These are phyloP conservation scores for Entomortierella parvispora DNA, from an alignment of 192 early-diverging fungal genomes.

Conservation along the genomic window DNA sequence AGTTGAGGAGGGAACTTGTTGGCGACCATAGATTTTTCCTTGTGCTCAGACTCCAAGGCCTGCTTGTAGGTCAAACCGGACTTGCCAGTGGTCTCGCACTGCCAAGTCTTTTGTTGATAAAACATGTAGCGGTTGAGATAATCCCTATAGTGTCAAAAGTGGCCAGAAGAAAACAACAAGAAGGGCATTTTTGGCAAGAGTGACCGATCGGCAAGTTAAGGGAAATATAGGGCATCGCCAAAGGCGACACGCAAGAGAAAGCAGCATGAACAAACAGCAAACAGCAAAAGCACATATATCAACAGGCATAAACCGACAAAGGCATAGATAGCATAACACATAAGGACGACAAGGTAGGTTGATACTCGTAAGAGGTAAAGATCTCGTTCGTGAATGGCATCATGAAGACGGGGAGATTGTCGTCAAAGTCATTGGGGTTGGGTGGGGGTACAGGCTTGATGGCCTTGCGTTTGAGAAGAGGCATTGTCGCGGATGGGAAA, in stretches of 20 bases:
- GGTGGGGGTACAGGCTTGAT: constrained; percentile 48
- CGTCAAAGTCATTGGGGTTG: constrained; percentile 41
- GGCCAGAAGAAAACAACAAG: constrained; percentile 11
- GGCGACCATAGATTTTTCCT: constrained; percentile 67
- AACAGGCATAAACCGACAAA: neutral
- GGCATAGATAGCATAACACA: neutral
- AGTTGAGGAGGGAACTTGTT: constrained; percentile 76
- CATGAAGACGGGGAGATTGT: constrained; percentile 60
- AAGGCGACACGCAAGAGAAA: too few relatives aligned
- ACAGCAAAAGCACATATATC: too few relatives aligned
- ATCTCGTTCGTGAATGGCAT: constrained; percentile 66
- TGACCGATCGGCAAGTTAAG: constrained; percentile 9
- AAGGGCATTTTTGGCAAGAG: neutral
- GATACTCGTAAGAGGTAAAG: constrained; percentile 69
- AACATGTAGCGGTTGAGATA: constrained; percentile 73
- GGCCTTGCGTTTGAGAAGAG: constrained; percentile 46
- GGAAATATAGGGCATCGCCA: too few relatives aligned
- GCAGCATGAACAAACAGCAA: too few relatives aligned
- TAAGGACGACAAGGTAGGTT: neutral
- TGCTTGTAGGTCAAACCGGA: constrained; percentile 81
- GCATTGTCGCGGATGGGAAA: constrained; percentile 10
- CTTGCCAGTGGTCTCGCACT: constrained; percentile 82
- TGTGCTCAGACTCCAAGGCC: constrained; percentile 80
- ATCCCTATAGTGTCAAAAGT: constrained; percentile 60
- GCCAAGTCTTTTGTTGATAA: constrained; percentile 79